Evolutionary conservation across 1,284 basidiomycete genomes (phyloP), one percentile per base, ranked within the genome.

Genomic region (Tylopilus sp.): DNA sequence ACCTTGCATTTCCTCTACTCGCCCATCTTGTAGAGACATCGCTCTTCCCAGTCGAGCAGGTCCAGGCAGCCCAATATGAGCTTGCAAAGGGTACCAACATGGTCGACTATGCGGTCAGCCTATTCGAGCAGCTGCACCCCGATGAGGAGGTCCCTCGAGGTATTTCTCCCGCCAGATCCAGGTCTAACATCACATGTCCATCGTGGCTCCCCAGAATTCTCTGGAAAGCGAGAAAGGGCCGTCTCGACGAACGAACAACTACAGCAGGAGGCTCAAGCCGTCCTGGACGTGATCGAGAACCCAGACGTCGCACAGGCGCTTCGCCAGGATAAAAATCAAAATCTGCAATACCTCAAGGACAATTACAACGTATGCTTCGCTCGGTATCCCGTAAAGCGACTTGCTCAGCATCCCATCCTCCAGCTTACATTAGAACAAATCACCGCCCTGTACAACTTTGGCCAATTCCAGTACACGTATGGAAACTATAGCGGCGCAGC

Each of bases 391-490:
- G 47, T 40, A 39, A 45, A n/a, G 43, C 41, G 46, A 57, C 31
- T 11, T 33, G 25, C 42, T 49, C 29, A 60, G 23, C 29, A 1
- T 1, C 16, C 45, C 34, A 40, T 42, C 53, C 16, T 43, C 8
- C 64, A 96, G 90, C 84, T 99, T 54, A 94, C 89, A 25, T 74
- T 90, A 50, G 93, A 97, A 54, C 92, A 97, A 82, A 97, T 99
- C 69, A 91, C 88, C 44, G 91, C 92, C 2, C 79, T 99, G 9
- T 99, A 99, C 78, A 93, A 93, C 72, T 98, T 96, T 71, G 97
- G 96, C 49, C 89, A 98, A 68, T 98, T 95, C 77, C 94, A 97
- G 72, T 99, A 93, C 75, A 92, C 94, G 30, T 92, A 92, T 66
- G 96, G 97, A 48, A 92, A 94, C 70, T 99, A 99, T 77, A 88